Base-by-base conservation (phyloP, 148 eudicot species). In the Rhododendron simsii region DNA sequence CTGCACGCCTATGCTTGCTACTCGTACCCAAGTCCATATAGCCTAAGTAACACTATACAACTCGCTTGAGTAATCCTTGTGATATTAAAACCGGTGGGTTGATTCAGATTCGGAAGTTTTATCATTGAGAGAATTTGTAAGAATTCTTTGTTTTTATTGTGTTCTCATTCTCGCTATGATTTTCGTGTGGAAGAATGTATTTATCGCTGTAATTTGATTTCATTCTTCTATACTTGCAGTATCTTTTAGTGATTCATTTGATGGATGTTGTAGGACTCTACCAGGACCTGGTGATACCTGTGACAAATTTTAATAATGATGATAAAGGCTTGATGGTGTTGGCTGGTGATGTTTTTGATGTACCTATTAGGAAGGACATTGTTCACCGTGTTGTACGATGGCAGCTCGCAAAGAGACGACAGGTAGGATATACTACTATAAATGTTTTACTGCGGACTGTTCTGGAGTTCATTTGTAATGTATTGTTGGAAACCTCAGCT, bases 361-460 rank as follows among this genome's bases (percentile, higher is more conserved):
- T 95, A 39, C 99, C 99, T 88, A 93, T 97, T 65, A 92, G 98
- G 89, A 97, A 97, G 88, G 99, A 97, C 87, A 95, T 97, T 83
- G 89, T 97, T 71, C 99, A 97, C 86, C 97, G 98, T 82, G 98
- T 97, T 89, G 98, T 97, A 23, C 91, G 95, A 87, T 97, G 98
- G 98, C 99, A 97, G 91, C 99, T 97, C 87, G 99, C 99, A 47
- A 97, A 97, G 89, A 92, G 98, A 59, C 99, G 90, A 86, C 98
- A 97, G 98, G 99, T 97, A 78, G 33, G 59, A 85, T 81, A 20
- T n/a, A 9, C 23, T 10, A 23, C n/a, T 35, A 33, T 4, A 12
- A 26, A 12, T 69, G 41, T 71, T 33, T 5, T 30, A 71, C 41
- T 5, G 16, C 20, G 0, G 5, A 35, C 13, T 53, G 12, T 33